A percentile compares a stretch with the other conserved stretches of the same genome.
phyloP scores from a whole-genome alignment of 2,329 filamentous ascomycete species.

The Didymella pinodella region DNA sequence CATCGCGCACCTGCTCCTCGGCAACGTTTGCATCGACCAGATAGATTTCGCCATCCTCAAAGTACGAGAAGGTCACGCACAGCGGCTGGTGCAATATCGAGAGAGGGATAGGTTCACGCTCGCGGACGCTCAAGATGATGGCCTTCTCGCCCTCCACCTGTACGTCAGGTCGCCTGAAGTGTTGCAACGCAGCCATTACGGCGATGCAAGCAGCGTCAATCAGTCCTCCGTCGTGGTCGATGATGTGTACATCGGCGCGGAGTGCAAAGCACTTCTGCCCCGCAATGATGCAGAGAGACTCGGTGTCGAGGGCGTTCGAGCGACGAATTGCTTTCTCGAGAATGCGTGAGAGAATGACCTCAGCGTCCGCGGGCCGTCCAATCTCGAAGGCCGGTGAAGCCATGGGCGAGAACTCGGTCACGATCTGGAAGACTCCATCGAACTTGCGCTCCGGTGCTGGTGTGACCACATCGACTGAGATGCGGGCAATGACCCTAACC shows the following conservation, averaged over 20 bases:
- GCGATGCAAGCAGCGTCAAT: constrained; percentile 87
- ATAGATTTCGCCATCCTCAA: constrained; percentile 74
- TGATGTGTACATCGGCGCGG: constrained; percentile 88
- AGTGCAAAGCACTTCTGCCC: constrained; percentile 91
- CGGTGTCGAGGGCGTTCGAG: constrained; percentile 90
- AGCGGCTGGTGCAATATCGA: constrained; percentile 92
- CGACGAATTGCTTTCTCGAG: constrained; percentile 94
- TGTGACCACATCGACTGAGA: constrained; percentile 86
- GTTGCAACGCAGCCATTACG: constrained; percentile 84
- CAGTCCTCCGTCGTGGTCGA: constrained; percentile 89
- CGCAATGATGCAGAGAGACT: constrained; percentile 92
- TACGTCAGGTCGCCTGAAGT: constrained; percentile 91
- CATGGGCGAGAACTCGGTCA: constrained; percentile 91
- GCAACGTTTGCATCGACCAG: constrained; percentile 75
- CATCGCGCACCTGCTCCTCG: constrained; percentile 79
- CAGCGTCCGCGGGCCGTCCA: constrained; percentile 81
- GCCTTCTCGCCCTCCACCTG: constrained; percentile 84
- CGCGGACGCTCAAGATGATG: constrained; percentile 82
- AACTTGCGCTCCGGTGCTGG: constrained; percentile 90
- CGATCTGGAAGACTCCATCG: constrained; percentile 93
- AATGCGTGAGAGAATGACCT: constrained; percentile 84
- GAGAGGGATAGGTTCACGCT: constrained; percentile 88
- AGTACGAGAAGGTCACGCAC: constrained; percentile 89
- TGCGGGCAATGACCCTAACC: constrained; percentile 77
- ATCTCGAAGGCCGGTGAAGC: constrained; percentile 88